Base-by-base conservation (phyloP, 164 flowering plant genomes). In the Malania oleifera region DNA sequence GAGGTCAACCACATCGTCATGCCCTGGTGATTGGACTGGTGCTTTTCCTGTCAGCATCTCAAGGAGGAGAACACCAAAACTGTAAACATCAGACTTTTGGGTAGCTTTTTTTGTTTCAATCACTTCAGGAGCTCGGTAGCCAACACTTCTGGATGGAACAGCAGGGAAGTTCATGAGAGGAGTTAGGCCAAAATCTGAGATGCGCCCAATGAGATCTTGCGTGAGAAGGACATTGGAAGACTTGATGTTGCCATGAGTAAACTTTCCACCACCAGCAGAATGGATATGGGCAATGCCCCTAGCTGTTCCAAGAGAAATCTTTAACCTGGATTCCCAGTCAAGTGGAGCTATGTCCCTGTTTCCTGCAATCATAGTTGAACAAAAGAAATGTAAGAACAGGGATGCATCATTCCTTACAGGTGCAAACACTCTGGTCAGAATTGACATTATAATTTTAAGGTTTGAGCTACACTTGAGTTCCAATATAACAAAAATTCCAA, bases 171-270 rank as follows among this genome's bases (percentile, higher is more conserved):
- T 75, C 76, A 82, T 70, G 4, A 81, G 61, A 25, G 82, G 74
- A 47, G 80, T 56, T 46, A 86, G 59, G 5, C 89, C 89, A 22
- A 77, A 65, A 61, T 84, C 93, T 8, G 89, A 70, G n/a, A 86
- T 37, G 62, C 72, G 72, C 6, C 74, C 84, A 24, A 70, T 56
- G 11, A 55, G 66, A 23, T 79, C 77, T 26, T 69, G 64, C 56
- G 60, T 79, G 59, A 83, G 74, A 44, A 86, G 77, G 61, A 82
- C 71, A 65, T 86, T 84, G 49, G 87, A 75, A 57, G 95, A 73
- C 65, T 82, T 84, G 72, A 88, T 75, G 75, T 88, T 88, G 7
- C 91, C 96, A 60, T 88, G 96, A 12, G 46, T 52, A 35, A 70
- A 63, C 65, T 71, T 81, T 24, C 73, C 78, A 31, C 65, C 71